Evolutionary conservation across 345 rosid species (phyloP).

Genomic region (Gossypium arboreum): DNA sequence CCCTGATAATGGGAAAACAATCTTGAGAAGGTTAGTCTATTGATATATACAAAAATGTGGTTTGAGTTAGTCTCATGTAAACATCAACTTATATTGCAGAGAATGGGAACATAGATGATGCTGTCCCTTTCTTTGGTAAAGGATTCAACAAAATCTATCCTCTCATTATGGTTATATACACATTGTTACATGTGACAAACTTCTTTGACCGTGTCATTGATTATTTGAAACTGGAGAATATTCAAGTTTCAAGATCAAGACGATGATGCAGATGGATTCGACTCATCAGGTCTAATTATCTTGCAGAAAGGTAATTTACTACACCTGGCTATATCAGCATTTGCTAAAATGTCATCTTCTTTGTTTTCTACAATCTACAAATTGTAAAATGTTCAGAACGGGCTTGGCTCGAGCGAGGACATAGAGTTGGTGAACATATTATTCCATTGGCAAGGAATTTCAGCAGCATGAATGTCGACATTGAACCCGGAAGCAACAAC

Average conservation of each 20-base stretch:
- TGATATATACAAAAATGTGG: neutral
- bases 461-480: conserved; percentile 39
- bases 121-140: conserved; percentile 57
- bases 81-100: conserved; percentile 35
- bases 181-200: conserved; percentile 58
- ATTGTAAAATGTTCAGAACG: conserved; percentile 44
- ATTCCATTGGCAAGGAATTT: conserved; percentile 89
- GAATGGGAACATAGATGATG: conserved; percentile 66
- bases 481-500: conserved; percentile 47
- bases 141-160: conserved; percentile 73
- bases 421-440: conserved; percentile 78
- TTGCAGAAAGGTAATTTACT: conserved; percentile 50
- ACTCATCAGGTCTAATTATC: conserved; percentile 63
- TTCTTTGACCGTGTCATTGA: conserved; percentile 58
- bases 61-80: neutral
- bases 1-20: conserved; percentile 29
- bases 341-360: neutral
- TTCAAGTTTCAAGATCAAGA: conserved; percentile 50
- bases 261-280: conserved; percentile 61
- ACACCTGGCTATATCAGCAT: neutral
- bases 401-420: conserved; percentile 81
- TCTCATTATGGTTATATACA: conserved; percentile 70
- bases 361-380: neutral
- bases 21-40: conserved; percentile 54
- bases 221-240: conserved; percentile 68